phyloP scores from a whole-genome alignment of 2,329 filamentous ascomycete genomes.

The Diaporthe citri region DNA sequence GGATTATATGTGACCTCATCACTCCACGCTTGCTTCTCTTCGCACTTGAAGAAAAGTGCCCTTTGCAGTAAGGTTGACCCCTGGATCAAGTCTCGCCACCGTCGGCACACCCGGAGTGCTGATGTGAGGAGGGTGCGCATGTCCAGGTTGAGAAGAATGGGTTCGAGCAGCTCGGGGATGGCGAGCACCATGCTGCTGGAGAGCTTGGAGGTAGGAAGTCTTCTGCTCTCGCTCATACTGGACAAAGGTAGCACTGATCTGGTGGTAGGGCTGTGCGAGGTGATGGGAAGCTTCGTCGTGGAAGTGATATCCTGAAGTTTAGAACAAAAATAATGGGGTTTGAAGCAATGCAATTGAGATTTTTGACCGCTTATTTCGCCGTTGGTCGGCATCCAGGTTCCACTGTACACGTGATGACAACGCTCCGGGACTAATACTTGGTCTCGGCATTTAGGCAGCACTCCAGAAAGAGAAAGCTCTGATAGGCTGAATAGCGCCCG shows the following conservation, averaged over 20 bases:
- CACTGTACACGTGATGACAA: background rate
- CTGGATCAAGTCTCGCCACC: slow-evolving; percentile 34
- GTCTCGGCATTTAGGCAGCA: background rate
- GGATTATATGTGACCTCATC: slow-evolving; percentile 9
- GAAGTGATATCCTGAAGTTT: background rate
- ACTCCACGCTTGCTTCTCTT: background rate
- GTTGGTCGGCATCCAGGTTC: background rate
- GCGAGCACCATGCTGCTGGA: background rate
- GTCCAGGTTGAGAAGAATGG: slow-evolving; percentile 6
- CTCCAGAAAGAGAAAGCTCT: background rate
- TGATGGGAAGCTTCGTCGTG: no score
- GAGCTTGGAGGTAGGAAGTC: no score
- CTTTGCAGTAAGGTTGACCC: background rate
- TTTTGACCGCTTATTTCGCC: background rate
- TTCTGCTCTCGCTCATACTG: background rate
- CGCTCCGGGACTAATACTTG: background rate
- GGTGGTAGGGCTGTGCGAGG: no score
- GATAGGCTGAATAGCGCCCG: no score
- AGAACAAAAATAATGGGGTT: background rate
- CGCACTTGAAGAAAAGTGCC: slow-evolving; percentile 15
- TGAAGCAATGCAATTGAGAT: background rate
- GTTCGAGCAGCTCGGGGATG: slow-evolving; percentile 20
- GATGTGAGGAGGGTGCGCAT: slow-evolving; percentile 31
- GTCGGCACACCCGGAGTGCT: slow-evolving; percentile 25
- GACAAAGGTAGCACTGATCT: background rate